Evolutionary conservation across 306 rosid species (phyloP).

Genomic region (Sindora glabra): DNA sequence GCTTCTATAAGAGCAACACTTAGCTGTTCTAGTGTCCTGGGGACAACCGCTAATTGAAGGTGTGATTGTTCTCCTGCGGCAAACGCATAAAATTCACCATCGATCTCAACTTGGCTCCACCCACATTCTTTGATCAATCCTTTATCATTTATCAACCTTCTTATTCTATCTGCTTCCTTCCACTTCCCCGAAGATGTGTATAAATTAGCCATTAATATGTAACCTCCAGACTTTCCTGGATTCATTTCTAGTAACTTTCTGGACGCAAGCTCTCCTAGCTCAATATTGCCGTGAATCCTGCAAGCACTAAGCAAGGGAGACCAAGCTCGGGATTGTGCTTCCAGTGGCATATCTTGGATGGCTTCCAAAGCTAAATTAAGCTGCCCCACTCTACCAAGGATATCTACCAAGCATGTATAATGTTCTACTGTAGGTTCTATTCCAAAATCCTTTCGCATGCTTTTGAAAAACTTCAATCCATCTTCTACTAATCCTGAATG

Average conservation of each 20-base stretch:
- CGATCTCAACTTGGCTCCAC: constrained; percentile 56
- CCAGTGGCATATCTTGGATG: constrained; percentile 43
- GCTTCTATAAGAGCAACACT: constrained; percentile 16
- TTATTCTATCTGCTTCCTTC: constrained; percentile 47
- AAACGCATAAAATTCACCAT: constrained; percentile 20
- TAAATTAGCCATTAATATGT: constrained; percentile 51
- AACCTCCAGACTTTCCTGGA: constrained; percentile 31
- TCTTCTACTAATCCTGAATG: constrained; percentile 69
- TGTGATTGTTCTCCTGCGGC: constrained; percentile 25
- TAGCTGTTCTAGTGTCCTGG: constrained; percentile 11
- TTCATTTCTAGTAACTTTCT: constrained; percentile 23
- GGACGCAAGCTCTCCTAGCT: constrained; percentile 40
- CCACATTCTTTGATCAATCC: constrained; percentile 57
- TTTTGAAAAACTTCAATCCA: constrained; percentile 42
- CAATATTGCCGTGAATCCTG: constrained; percentile 38
- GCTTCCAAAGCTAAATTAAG: constrained; percentile 46
- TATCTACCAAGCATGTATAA: constrained; percentile 58
- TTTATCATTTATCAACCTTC: constrained; percentile 38
- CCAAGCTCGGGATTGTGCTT: constrained; percentile 47
- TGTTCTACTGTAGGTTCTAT: constrained; percentile 52
- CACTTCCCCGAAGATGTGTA: constrained; percentile 55
- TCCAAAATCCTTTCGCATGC: constrained; percentile 49
- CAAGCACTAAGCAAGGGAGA: constrained; percentile 64
- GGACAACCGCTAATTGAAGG: not conserved
- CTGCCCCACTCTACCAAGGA: constrained; percentile 52